Percentiles rank a stretch among this genome's conserved stretches.
Conservation (phyloP, 192 early-diverging fungal genomes). For the Umbelopsis ramanniana region DNA sequence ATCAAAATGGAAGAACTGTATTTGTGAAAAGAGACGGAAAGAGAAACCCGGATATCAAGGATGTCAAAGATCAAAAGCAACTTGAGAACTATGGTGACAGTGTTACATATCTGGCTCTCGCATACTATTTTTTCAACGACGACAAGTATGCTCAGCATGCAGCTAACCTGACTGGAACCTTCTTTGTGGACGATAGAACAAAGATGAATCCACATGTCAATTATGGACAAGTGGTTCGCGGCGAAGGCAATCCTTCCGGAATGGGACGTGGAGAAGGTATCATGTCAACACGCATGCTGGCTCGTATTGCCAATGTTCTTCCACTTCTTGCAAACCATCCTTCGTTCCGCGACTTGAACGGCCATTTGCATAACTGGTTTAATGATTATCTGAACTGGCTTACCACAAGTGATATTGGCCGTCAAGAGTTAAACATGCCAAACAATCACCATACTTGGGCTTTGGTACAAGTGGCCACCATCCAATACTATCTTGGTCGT, state of each 20-base stretch:
- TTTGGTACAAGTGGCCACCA: slow-evolving; percentile 37
- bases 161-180: slow-evolving; percentile 17
- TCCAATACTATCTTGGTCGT: slow-evolving; percentile 26
- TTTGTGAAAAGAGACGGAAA: slow-evolving; percentile 41
- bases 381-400: slow-evolving; percentile 38
- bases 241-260: slow-evolving; percentile 20
- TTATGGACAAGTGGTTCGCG: slow-evolving; percentile 41
- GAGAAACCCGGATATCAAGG: slow-evolving; percentile 34
- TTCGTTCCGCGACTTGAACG: neutral
- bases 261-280: slow-evolving; percentile 38
- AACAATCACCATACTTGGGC: slow-evolving; percentile 45
- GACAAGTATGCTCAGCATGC: slow-evolving; percentile 34
- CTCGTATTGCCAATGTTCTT: slow-evolving; percentile 35
- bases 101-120: slow-evolving; percentile 33
- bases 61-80: slow-evolving; percentile 34
- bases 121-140: slow-evolving; percentile 29
- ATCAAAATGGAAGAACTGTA: neutral
- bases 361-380: slow-evolving; percentile 28
- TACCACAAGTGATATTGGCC: slow-evolving; percentile 28
- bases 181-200: slow-evolving; percentile 33
- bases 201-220: slow-evolving; percentile 45
- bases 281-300: slow-evolving; percentile 38
- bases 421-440: slow-evolving; percentile 11
- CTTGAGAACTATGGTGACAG: slow-evolving; percentile 35
- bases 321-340: slow-evolving; percentile 20